A percentile compares a stretch with the other conserved stretches of the same genome.
Evolutionary conservation across 2,329 filamentous ascomycete genomes (phyloP).

Genomic region (Xylaria sp.): DNA sequence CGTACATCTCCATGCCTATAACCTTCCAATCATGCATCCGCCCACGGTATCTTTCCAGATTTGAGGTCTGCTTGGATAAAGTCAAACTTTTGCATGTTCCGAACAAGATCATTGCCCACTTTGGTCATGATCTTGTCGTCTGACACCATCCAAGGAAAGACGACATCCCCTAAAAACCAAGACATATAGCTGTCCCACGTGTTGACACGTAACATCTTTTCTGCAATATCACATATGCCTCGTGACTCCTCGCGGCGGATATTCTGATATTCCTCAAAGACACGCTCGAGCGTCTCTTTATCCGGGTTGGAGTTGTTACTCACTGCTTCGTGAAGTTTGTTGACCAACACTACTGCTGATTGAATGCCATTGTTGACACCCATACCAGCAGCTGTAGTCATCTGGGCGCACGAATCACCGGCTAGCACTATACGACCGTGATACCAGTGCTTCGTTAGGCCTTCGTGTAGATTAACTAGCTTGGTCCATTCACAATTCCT

Average conservation of each 20-base stretch:
- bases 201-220: slow-evolving; percentile 24
- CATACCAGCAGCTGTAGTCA: slow-evolving; percentile 36
- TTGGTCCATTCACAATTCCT: slow-evolving; percentile 32
- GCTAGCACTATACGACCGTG: slow-evolving; percentile 33
- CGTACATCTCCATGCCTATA: not conserved
- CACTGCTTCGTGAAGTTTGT: slow-evolving; percentile 28
- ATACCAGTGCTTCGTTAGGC: slow-evolving; percentile 30
- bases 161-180: slow-evolving; percentile 30
- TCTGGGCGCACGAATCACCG: slow-evolving; percentile 31
- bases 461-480: slow-evolving; percentile 35
- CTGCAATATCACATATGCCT: slow-evolving; percentile 22
- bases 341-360: slow-evolving; percentile 30
- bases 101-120: slow-evolving; percentile 14
- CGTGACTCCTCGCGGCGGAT: slow-evolving; percentile 29
- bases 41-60: slow-evolving; percentile 35
- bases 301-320: slow-evolving; percentile 3
- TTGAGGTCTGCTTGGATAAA: slow-evolving; percentile 29
- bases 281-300: slow-evolving; percentile 12
- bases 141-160: slow-evolving; percentile 25
- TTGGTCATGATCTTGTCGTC: slow-evolving; percentile 12
- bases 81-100: slow-evolving; percentile 23
- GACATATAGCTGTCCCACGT: slow-evolving; percentile 35
- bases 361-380: slow-evolving; percentile 36
- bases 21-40: not conserved
- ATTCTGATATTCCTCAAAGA: slow-evolving; percentile 34